Base-by-base conservation (phyloP, 768 basidiomycete species). In the Suillus decipiens region DNA sequence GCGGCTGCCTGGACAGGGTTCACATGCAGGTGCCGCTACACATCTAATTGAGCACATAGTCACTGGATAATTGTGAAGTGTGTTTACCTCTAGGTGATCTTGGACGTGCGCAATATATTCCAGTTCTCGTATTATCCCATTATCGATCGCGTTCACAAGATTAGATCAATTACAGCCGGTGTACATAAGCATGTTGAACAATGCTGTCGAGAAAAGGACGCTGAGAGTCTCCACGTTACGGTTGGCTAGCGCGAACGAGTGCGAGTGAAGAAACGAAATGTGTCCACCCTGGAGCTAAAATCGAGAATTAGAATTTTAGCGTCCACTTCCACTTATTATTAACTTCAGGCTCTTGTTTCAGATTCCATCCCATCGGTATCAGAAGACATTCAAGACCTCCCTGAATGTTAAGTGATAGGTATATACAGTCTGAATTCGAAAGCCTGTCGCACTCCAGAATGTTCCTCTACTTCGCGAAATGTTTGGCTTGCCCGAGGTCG, bases 131-230 rank as follows among this genome's bases (percentile, higher is more conserved):
- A 70, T 34, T n/a, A 48, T 28, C 8, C 71, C 64, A 0, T 63
- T 70, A 50, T 66, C 68, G 17, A 73, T 43, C 55, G 59, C 48
- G 14, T 60, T 14, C 12, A 72, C 37, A 33, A 70, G 66, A 6
- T 8, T 43, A 28, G 64, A 61, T 69, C 71, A 72, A 39, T 72
- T 69, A n/a, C 70, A 60, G 22, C 69, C 71, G 61, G 72, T 63
- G 51, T 61, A 61, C 14, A 63, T 62, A n/a, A 67, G 59, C 69
- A 72, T 71, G 41, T 72, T 69, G 1, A 70, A 5, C 24, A 72
- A 69, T 11, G 65, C 36, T 34, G 62, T 69, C 10, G 60, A 61
- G 42, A 65, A 72, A 3, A 71, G 31, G 0, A 66, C 64, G 39
- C 61, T 64, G 42, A 72, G 59, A n/a, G 63, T 69, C 48, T 68